Evolutionary conservation across 495 filamentous ascomycete genomes (phyloP).

Genomic region (Pyrenula massariospora): DNA sequence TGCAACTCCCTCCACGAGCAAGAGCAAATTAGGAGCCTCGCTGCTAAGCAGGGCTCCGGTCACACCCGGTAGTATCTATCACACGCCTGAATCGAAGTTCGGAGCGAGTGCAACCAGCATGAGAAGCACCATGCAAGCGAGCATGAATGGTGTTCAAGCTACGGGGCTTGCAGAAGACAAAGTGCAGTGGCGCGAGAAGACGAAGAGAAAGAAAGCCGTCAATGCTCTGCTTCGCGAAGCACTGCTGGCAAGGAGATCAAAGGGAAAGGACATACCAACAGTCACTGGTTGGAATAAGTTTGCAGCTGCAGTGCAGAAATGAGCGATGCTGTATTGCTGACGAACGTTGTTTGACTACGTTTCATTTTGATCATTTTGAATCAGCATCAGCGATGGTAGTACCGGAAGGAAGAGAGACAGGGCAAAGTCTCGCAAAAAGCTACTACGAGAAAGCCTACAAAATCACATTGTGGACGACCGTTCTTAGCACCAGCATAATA

Average conservation of each 20-base stretch:
- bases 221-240: conserved; percentile 27
- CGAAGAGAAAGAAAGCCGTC: conserved; percentile 40
- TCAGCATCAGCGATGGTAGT: background rate
- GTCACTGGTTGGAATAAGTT: background rate
- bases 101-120: conserved; percentile 27
- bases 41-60: conserved; percentile 23
- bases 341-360: background rate
- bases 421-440: no score
- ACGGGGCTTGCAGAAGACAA: conserved; percentile 40
- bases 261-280: background rate
- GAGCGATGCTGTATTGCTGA: background rate
- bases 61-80: conserved; percentile 27
- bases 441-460: no score
- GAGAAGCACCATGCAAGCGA: conserved; percentile 31
- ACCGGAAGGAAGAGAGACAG: background rate
- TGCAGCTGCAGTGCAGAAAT: background rate
- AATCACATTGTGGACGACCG: no score
- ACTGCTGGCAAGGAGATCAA: conserved; percentile 9
- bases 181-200: conserved; percentile 44
- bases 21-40: conserved; percentile 17
- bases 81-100: conserved; percentile 44
- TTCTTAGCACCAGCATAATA: background rate
- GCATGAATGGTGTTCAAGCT: conserved; percentile 19
- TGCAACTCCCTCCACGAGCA: conserved; percentile 39
- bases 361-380: background rate